These are phyloP conservation scores for Simplicillium aogashimaense DNA, from an alignment of 2,329 filamentous ascomycete genomes.

Conservation along the genomic window DNA sequence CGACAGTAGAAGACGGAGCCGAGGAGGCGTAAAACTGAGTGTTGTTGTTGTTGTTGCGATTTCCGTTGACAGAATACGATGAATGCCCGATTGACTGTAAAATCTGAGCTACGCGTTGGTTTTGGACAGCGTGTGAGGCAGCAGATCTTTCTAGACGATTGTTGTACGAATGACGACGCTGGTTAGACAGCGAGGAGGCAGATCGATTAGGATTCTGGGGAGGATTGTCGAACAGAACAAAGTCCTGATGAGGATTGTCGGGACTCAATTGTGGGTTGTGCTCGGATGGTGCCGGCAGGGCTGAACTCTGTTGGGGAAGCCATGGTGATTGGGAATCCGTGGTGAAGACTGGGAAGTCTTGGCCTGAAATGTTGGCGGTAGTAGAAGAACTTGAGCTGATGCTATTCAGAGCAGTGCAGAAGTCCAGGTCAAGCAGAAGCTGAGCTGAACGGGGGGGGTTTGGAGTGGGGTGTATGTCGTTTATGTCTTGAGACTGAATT, in stretches of 20 bases:
- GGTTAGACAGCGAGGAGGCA: slow-evolving; percentile 26
- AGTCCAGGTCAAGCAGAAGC: slow-evolving; percentile 60
- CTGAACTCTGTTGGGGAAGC: slow-evolving; percentile 60
- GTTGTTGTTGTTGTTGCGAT: slow-evolving; percentile 46
- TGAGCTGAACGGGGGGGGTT: slow-evolving; percentile 31
- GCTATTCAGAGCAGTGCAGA: slow-evolving; percentile 47
- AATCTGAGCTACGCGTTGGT: slow-evolving; percentile 49
- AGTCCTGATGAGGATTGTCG: slow-evolving; percentile 54
- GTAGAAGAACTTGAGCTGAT: slow-evolving; percentile 46
- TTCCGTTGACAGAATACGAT: slow-evolving; percentile 43
- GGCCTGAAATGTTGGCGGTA: slow-evolving; percentile 50
- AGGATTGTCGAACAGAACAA: slow-evolving; percentile 61
- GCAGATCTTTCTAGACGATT: slow-evolving; percentile 29
- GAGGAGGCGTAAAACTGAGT: slow-evolving; percentile 59
- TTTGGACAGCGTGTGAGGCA: slow-evolving; percentile 32
- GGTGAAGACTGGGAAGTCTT: slow-evolving; percentile 68
- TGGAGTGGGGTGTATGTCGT: slow-evolving; percentile 36
- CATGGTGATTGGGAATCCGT: slow-evolving; percentile 77
- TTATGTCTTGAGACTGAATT: slow-evolving; percentile 38
- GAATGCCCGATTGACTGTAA: slow-evolving; percentile 47
- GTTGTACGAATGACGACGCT: slow-evolving; percentile 37
- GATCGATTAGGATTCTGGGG: slow-evolving; percentile 24
- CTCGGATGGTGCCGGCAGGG: slow-evolving; percentile 53
- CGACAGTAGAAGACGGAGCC: slow-evolving; percentile 49
- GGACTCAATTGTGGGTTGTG: slow-evolving; percentile 44